Base-by-base conservation (phyloP, 2,329 filamentous ascomycete genomes). In the Botrytis fragariae region DNA sequence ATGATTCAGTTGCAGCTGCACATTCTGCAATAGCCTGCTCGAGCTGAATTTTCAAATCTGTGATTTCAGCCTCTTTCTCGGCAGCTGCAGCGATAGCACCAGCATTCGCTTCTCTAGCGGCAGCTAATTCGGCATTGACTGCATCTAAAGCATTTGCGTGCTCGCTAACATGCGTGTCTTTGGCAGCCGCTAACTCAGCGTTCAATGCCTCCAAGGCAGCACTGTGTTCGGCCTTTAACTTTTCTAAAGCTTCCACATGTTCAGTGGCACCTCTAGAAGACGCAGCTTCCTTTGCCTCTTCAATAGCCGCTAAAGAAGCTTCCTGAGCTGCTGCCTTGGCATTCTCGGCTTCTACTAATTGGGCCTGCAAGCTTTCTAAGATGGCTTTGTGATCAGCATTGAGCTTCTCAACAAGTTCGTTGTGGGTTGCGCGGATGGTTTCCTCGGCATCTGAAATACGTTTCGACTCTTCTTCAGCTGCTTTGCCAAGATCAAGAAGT, bases 401-500 rank as follows among this genome's bases (percentile, higher is more conserved):
- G 54, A 77, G 51, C 73, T 79, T 82, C 51, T 86, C 84, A 18
- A 90, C 79, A 4, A 86, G 82, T 65, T 85, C 84, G 64, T 83
- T 82, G 60, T 86, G 83, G 69, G 84, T 83, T 77, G 83, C 81
- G 72, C 80, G 81, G 45, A 85, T 80, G 60, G 83, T 82, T 7
- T 84, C 84, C 63, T 85, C 83, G 3, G 83, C 78, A 57, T 81
- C 81, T 20, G 82, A 76, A 32, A 82, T 79, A 29, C 81, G 80
- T 16, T 81, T 78, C 29, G 80, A 80, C 57, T 83, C 84, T 62
- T 84, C 81, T 77, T 84, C 82, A 45, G 87, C 82, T 81, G 88
- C 85, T 67, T 87, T 85, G 72, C 84, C 85, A 32, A 91, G 84
- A 76, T 88, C 85, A 3, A 84, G 79, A 71, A 91, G 84, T 77